Percentiles rank a stretch among this genome's conserved stretches.
These are phyloP conservation scores for Podospora appendiculata DNA, from an alignment of 495 filamentous ascomycete genomes.

Conservation along the genomic window DNA sequence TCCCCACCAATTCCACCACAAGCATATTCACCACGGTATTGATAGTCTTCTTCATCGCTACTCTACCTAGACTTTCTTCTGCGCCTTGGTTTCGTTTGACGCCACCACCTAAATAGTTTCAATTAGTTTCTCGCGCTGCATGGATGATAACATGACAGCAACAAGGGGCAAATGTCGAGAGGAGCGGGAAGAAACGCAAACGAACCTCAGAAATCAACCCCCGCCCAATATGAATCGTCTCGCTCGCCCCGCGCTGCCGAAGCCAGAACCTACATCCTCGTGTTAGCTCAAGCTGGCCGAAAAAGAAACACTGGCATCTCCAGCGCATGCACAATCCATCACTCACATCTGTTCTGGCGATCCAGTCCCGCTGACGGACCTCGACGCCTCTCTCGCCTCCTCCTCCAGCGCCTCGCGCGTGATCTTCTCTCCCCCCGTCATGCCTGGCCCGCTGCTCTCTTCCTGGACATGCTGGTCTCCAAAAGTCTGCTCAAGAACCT, in stretches of 20 bases:
- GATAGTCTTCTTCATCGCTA: too few relatives aligned
- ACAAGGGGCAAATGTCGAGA: too few relatives aligned
- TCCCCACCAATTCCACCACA: too few relatives aligned
- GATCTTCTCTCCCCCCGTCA: conserved; percentile 39
- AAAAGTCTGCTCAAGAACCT: conserved; percentile 57
- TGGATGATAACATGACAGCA: background rate
- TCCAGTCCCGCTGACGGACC: conserved; percentile 28
- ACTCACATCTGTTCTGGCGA: conserved; percentile 47
- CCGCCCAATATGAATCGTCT: conserved; percentile 32
- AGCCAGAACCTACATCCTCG: conserved; percentile 26
- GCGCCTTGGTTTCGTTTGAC: background rate
- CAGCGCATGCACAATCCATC: background rate
- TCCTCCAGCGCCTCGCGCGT: conserved; percentile 47
- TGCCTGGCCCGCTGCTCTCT: conserved; percentile 15
- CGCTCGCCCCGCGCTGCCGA: conserved; percentile 28
- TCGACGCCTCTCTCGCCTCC: conserved; percentile 51
- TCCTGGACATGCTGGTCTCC: conserved; percentile 17
- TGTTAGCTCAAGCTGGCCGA: conserved; percentile 1
- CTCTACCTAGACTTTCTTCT: too few relatives aligned
- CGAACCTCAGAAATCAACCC: conserved; percentile 10
- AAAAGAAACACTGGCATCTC: background rate
- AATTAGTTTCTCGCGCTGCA: background rate
- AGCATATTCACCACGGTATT: too few relatives aligned
- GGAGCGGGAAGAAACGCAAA: background rate
- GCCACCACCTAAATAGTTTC: background rate